Percentiles rank a stretch among this genome's conserved stretches.
phyloP scores from a whole-genome alignment of 1,284 basidiomycete species.

The Amylostereum areolatum region DNA sequence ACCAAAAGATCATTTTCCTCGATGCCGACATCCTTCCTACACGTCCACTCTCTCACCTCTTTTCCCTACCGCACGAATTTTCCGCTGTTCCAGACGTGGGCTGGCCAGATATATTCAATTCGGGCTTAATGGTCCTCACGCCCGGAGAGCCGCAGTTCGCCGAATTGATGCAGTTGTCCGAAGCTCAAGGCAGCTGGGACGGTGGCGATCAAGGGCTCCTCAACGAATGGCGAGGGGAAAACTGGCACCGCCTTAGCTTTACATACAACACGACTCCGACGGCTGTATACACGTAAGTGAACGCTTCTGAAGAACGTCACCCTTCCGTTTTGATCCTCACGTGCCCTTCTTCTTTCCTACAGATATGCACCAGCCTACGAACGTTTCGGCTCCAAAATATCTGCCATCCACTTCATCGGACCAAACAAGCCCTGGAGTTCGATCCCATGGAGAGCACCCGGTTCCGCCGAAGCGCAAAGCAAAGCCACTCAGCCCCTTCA shows the following conservation, averaged over 20 bases:
- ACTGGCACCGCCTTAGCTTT: constrained; percentile 92
- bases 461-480: constrained; percentile 26
- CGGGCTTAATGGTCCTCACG: constrained; percentile 85
- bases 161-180: constrained; percentile 63
- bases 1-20: constrained; percentile 87
- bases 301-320: neutral
- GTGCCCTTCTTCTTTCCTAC: constrained; percentile 10
- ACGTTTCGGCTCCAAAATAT: constrained; percentile 85
- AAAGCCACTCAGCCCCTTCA: constrained; percentile 28
- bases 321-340: constrained; percentile 9
- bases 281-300: constrained; percentile 88
- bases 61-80: constrained; percentile 68
- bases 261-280: constrained; percentile 97
- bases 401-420: constrained; percentile 92
- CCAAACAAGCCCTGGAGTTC: constrained; percentile 89
- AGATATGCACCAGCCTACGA: constrained; percentile 95
- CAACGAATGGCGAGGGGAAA: constrained; percentile 85
- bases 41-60: constrained; percentile 82
- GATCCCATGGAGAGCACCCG: constrained; percentile 60
- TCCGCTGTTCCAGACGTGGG: constrained; percentile 94
- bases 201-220: constrained; percentile 95
- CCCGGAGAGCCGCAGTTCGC: constrained; percentile 82
- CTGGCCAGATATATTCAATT: constrained; percentile 99
- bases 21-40: constrained; percentile 95
- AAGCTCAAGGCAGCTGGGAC: constrained; percentile 86